Evolutionary conservation across 2,329 filamentous ascomycete genomes (phyloP).

Genomic region (Plenodomus tracheiphilus): DNA sequence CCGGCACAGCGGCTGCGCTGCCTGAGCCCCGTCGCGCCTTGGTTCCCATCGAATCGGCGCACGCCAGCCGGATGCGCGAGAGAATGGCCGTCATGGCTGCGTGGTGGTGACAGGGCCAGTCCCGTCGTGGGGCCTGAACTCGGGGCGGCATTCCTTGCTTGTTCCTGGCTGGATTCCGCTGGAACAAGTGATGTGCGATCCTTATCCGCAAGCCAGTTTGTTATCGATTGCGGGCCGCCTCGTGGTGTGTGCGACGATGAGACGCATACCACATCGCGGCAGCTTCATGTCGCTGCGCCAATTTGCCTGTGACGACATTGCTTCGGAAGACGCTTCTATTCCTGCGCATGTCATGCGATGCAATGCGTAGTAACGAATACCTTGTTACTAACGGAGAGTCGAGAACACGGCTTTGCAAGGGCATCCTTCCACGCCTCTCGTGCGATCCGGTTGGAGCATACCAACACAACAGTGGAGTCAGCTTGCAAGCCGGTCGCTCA

Average conservation of each 20-base stretch:
- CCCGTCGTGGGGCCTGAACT: conserved; percentile 17
- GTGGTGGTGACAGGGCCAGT: conserved; percentile 27
- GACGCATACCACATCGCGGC: conserved; percentile 8
- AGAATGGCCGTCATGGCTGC: conserved; percentile 36
- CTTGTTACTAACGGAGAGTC: conserved; percentile 10
- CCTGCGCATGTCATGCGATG: conserved; percentile 21
- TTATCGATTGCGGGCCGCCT: conserved; percentile 11
- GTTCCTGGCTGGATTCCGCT: conserved; percentile 12
- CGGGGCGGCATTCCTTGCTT: conserved; percentile 18
- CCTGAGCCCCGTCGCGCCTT: conserved; percentile 33
- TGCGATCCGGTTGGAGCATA: conserved; percentile 20
- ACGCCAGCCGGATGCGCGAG: conserved; percentile 24
- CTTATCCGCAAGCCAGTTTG: background rate
- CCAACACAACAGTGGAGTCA: conserved; percentile 12
- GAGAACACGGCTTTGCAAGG: conserved; percentile 19
- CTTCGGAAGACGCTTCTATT: conserved; percentile 12
- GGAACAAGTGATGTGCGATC: conserved; percentile 2
- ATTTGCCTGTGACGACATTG: conserved; percentile 19
- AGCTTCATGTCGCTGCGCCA: conserved; percentile 12
- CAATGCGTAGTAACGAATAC: conserved; percentile 4
- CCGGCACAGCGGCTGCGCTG: conserved; percentile 41
- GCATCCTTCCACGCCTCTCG: conserved; percentile 11
- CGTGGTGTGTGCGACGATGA: conserved; percentile 16
- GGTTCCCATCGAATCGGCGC: conserved; percentile 31
- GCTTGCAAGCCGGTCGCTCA: conserved; percentile 8